Evolutionary conservation across 495 filamentous ascomycete genomes (phyloP), one percentile per base, ranked within the genome.

Genomic region (Durotheca rogersii): DNA sequence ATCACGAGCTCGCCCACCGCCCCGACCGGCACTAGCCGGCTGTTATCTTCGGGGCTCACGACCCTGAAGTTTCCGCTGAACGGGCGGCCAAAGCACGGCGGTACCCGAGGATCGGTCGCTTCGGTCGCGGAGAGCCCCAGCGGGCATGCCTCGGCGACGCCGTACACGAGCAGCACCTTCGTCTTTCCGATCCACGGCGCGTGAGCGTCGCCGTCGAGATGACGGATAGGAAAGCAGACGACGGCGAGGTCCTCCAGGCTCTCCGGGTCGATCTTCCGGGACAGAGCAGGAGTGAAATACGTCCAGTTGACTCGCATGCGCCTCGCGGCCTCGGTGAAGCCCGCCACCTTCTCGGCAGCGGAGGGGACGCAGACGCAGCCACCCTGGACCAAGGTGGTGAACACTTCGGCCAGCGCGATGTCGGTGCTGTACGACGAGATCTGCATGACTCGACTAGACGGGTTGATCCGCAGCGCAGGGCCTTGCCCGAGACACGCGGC

Each of bases 341-440:
- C 65, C 18, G 58, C 42, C 11, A 73, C 44, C 18, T 63, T 62
- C 41, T 77, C 75, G 0, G 47, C 38, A 1, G 70, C 59, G 3
- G 72, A 74, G 2, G 76, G 75, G 16, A 81, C 58, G 44, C 76
- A 80, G 18, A 81, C 65, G 43, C 72, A 75, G 14, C 69, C 76
- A 4, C 78, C 78, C 15, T 67, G 55, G 6, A 81, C 80, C 1
- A 90, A 66, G 0, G 82, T 82, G 4, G 82, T 80, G 41, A 87
- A 78, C 3, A 86, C 81, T 45, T 89, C 86, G 3, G 79, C 61
- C 14, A 88, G 71, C 33, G 81, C 81, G 20, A 82, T 77, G 49
- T 90, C 87, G 30, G 86, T 86, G 1, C 81, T 81, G 58, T 82
- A 86, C 35, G 81, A 81, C 1, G 85, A 82, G 43, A 86, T 81